phyloP scores from a whole-genome alignment of 2,329 filamentous ascomycete genomes.

The Beauveria australis region DNA sequence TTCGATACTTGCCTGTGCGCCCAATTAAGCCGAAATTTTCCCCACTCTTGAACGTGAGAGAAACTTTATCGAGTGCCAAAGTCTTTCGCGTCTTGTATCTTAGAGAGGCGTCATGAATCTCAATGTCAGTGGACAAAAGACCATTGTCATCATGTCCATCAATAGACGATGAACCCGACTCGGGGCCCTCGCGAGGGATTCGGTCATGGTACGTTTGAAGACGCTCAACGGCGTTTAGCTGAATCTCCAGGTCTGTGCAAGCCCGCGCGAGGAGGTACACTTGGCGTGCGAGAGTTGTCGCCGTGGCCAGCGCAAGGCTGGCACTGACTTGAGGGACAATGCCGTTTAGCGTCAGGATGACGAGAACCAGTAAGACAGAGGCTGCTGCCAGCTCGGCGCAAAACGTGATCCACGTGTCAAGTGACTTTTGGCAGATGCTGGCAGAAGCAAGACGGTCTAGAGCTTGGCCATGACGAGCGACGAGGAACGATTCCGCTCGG shows the following conservation, averaged over 20 bases:
- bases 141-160: no score
- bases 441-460: background rate
- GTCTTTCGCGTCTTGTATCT: constrained; percentile 1
- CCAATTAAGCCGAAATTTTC: constrained; percentile 5
- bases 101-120: background rate
- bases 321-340: constrained; percentile 3
- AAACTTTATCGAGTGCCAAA: background rate
- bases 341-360: background rate
- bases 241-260: background rate
- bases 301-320: constrained; percentile 1
- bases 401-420: constrained; percentile 7
- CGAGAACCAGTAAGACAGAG: background rate
- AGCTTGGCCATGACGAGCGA: background rate
- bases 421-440: background rate
- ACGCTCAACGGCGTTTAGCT: constrained; percentile 6
- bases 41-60: background rate
- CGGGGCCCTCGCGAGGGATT: background rate
- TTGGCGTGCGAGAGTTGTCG: constrained; percentile 1
- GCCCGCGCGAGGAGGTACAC: constrained; percentile 6
- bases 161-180: background rate
- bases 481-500: background rate
- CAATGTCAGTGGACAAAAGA: background rate
- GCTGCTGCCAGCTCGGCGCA: background rate
- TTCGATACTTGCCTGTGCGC: background rate
- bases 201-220: constrained; percentile 1